Evolutionary conservation across 306 rosid genomes (phyloP).

Genomic region (Rosa chinensis): DNA sequence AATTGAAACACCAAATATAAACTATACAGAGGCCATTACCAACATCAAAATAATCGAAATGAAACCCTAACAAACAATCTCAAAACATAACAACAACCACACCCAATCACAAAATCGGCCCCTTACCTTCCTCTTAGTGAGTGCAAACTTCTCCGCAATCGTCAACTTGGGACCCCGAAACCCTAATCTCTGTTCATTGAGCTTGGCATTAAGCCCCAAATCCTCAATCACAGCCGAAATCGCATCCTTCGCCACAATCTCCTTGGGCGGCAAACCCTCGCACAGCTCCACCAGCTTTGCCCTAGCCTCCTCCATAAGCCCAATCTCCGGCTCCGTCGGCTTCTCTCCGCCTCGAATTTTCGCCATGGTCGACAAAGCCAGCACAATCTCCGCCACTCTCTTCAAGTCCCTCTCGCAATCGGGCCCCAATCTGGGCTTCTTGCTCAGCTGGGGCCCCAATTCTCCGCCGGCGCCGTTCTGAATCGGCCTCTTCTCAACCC

Average conservation of each 20-base stretch:
- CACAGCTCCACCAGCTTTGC: conserved; percentile 64
- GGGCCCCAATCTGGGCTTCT: conserved; percentile 53
- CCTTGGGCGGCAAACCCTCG: conserved; percentile 71
- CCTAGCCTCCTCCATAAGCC: conserved; percentile 83
- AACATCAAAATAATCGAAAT: neutral
- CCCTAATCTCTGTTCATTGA: conserved; percentile 83
- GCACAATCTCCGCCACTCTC: conserved; percentile 91
- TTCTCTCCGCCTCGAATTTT: conserved; percentile 64
- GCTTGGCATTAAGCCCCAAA: conserved; percentile 68
- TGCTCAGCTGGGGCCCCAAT: conserved; percentile 32
- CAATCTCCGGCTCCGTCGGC: conserved; percentile 65
- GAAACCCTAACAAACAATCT: neutral
- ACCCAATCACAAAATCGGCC: neutral
- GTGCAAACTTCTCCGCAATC: conserved; percentile 59
- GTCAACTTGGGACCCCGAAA: conserved; percentile 72
- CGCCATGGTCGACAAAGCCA: conserved; percentile 81
- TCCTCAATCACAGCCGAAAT: conserved; percentile 72
- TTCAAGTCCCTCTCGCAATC: conserved; percentile 33
- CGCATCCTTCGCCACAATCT: conserved; percentile 68
- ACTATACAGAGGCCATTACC: neutral
- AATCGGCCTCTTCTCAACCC: conserved; percentile 35
- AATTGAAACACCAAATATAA: neutral
- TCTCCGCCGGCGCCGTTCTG: conserved; percentile 43
- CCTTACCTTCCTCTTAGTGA: conserved; percentile 67
- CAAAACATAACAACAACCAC: neutral